Evolutionary conservation across 768 basidiomycete genomes (phyloP), one percentile per base, ranked within the genome.

Genomic region (Fomitopsis pulvina): DNA sequence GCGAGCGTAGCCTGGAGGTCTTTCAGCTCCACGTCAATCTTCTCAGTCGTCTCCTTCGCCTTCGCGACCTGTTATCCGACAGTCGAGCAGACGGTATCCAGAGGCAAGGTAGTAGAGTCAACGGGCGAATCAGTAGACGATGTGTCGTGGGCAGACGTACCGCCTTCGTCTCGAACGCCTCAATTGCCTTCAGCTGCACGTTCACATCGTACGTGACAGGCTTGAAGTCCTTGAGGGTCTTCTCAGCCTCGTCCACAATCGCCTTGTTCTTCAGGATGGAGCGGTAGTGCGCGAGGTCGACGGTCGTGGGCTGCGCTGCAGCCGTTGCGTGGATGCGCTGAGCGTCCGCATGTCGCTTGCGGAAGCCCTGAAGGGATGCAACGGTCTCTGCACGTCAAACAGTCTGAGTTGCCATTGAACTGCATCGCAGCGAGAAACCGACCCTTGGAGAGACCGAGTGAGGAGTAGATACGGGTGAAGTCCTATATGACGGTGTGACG

Each of bases 151-250:
- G 63, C 66, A 27, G 50, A 75, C 86, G 59, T 58, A 97, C 95
- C 54, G 96, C 96, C 72, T 94, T 96, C 53, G 81, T 77, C 78
- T 98, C 91, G 68, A 99, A 99, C 44, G 91, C 84, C 65, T 95
- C 92, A 60, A 99, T 96, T 40, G 91, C 92, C 71, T 92, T 95
- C 70, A 96, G 66, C 68, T 94, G 90, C 47, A 88, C 76, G 59
- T 69, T 71, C 51, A 93, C 87, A 64, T 99, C 95, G 70, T 97
- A 97, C 2, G 90, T 87, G 46, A 92, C 85, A 29, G 96, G 91
- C 72, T 95, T 96, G 78, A 96, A 98, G 28, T 81, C 80, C 53
- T 76, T 83, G 60, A 96, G 67, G 46, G 86, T 67, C 72, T 92
- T 94, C 77, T 98, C 94, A 10, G 87, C 88, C 67, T 96, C 89